Percentiles rank a stretch among this genome's conserved stretches.
Conservation (phyloP, 495 filamentous ascomycete species). For the Parathielavia hyrcaniae region DNA sequence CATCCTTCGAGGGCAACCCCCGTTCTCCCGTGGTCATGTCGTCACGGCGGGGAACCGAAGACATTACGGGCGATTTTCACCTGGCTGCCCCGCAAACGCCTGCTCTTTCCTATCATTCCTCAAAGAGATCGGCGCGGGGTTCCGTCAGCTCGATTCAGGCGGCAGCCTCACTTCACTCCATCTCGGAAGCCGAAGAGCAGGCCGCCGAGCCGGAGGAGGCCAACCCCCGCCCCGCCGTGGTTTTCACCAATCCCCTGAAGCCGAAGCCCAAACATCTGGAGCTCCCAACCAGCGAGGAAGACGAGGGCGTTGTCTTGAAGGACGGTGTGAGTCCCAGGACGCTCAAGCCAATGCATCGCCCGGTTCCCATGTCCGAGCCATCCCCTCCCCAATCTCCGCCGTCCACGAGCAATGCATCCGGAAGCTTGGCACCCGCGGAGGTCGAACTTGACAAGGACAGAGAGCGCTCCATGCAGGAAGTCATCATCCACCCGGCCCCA, state of each 20-base stretch:
- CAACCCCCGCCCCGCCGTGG: conserved; percentile 12
- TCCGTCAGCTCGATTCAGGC: conserved; percentile 24
- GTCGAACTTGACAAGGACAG: background rate
- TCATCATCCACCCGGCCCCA: background rate
- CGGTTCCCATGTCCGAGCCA: conserved; percentile 3
- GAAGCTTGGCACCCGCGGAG: background rate
- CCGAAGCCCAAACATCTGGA: conserved; percentile 10
- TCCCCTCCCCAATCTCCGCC: conserved; percentile 9
- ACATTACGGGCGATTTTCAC: conserved; percentile 22
- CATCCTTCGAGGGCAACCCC: conserved; percentile 33
- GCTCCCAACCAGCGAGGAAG: conserved; percentile 24
- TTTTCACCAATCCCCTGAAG: conserved; percentile 22
- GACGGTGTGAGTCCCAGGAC: conserved; percentile 14
- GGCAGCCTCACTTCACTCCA: conserved; percentile 29
- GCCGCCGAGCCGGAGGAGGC: conserved; percentile 15
- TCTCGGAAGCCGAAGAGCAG: conserved; percentile 25
- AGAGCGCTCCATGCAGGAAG: conserved; percentile 2
- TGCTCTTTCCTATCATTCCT: conserved; percentile 11
- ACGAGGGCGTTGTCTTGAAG: conserved; percentile 31
- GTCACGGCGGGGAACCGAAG: conserved; percentile 24
- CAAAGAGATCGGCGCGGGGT: conserved; percentile 14
- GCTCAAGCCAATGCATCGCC: background rate
- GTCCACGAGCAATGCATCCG: background rate
- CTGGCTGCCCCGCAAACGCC: conserved; percentile 9
- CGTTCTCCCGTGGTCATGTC: conserved; percentile 33